Conservation (phyloP, 2,329 filamentous ascomycete species). For the Colletotrichum tabaci region DNA sequence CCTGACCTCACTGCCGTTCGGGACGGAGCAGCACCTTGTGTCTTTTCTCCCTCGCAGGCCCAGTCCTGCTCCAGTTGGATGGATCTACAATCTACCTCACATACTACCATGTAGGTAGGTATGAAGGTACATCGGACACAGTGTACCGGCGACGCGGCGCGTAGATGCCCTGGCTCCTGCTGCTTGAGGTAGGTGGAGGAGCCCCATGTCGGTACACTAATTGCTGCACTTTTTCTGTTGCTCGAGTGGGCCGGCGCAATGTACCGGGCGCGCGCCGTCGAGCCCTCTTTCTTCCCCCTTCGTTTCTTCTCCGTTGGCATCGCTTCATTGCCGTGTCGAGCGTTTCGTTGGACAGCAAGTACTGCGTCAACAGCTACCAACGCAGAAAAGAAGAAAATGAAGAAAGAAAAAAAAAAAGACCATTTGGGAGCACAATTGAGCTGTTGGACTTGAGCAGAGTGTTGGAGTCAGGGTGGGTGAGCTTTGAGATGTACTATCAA, state of each 20-base stretch:
- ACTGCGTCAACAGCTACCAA: not conserved
- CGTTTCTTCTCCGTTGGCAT: conserved; percentile 4
- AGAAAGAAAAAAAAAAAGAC: conserved; percentile 13
- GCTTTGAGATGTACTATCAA: not conserved
- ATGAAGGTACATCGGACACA: conserved; percentile 2
- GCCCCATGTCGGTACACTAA: not conserved
- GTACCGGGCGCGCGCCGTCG: conserved; percentile 12
- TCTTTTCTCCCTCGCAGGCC: conserved; percentile 7
- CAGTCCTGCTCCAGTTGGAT: conserved; percentile 10
- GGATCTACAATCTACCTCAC: not conserved
- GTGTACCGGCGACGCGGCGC: conserved; percentile 37
- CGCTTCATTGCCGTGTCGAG: not conserved
- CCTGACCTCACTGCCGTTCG: conserved; percentile 15
- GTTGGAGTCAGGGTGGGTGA: too few species aligned
- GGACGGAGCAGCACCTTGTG: not conserved
- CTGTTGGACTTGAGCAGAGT: too few species aligned
- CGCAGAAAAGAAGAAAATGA: conserved; percentile 18
- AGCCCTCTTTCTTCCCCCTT: not conserved
- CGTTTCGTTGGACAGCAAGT: not conserved
- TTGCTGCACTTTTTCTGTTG: conserved; percentile 17
- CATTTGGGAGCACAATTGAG: not conserved
- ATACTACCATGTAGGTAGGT: not conserved
- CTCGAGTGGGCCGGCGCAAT: conserved; percentile 27
- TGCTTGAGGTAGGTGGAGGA: not conserved
- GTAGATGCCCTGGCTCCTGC: conserved; percentile 22